These are phyloP conservation scores for Vishniacozyma victoriae DNA, from an alignment of 768 basidiomycete genomes.

Conservation along the genomic window DNA sequence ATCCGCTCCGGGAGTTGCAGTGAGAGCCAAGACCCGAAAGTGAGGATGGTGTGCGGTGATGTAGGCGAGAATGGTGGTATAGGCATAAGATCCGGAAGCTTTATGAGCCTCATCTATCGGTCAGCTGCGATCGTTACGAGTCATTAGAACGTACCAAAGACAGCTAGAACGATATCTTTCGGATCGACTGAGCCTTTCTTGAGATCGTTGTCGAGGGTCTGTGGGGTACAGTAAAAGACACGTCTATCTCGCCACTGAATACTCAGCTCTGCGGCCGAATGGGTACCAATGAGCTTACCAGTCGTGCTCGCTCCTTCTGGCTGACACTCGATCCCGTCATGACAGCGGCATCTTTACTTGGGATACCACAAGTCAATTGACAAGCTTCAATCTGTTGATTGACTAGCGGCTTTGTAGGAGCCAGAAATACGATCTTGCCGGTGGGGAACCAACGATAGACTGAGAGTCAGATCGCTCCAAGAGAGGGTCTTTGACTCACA, in stretches of 20 bases:
- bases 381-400: constrained; percentile 92
- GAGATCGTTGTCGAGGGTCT: constrained; percentile 86
- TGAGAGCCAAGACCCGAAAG: constrained; percentile 86
- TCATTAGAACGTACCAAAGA: constrained; percentile 60
- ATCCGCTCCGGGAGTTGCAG: constrained; percentile 85
- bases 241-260: constrained; percentile 49
- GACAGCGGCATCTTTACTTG: constrained; percentile 74
- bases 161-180: constrained; percentile 72
- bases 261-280: background rate
- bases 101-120: constrained; percentile 84
- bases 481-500: constrained; percentile 53
- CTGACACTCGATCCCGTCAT: constrained; percentile 63
- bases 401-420: constrained; percentile 92
- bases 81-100: constrained; percentile 87
- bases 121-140: background rate
- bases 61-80: constrained; percentile 77
- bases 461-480: constrained; percentile 3
- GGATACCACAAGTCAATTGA: constrained; percentile 87
- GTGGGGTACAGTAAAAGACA: constrained; percentile 93
- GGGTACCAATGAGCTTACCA: constrained; percentile 7
- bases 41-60: constrained; percentile 92
- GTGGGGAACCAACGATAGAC: constrained; percentile 47
- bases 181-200: constrained; percentile 66
- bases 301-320: constrained; percentile 20
- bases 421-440: constrained; percentile 73